These are phyloP conservation scores for Bryoglossum gracile DNA, from an alignment of 495 filamentous ascomycete species.

Conservation along the genomic window DNA sequence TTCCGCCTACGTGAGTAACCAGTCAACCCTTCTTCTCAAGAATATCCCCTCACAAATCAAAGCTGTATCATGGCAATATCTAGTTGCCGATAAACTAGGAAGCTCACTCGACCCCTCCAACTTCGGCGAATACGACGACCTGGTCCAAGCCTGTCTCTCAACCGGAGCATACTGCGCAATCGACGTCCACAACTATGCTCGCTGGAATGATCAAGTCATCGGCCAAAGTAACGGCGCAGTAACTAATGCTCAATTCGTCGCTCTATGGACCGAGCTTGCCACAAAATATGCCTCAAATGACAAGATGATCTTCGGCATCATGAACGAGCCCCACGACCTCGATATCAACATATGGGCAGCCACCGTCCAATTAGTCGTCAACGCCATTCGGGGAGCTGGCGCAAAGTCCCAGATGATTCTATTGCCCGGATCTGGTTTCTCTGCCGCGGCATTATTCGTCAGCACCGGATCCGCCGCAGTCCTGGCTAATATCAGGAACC, in stretches of 20 bases:
- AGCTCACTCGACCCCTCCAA: slow-evolving; percentile 38
- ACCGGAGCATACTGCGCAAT: slow-evolving; percentile 50
- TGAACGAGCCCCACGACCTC: not conserved
- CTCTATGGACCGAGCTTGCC: slow-evolving; percentile 49
- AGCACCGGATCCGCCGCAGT: not conserved
- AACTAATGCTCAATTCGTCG: slow-evolving; percentile 43
- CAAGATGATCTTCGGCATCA: not conserved
- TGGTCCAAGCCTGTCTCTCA: slow-evolving; percentile 49
- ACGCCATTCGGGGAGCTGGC: not conserved
- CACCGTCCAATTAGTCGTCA: not conserved
- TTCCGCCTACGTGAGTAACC: slow-evolving; percentile 45
- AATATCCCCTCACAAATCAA: too few relatives aligned
- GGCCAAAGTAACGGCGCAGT: slow-evolving; percentile 40
- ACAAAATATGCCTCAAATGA: slow-evolving; percentile 22
- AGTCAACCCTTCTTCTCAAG: too few relatives aligned
- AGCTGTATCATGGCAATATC: slow-evolving; percentile 43
- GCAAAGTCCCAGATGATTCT: not conserved
- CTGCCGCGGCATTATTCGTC: not conserved
- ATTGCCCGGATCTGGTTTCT: not conserved
- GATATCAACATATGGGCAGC: not conserved
- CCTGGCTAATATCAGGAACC: not conserved
- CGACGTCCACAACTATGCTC: slow-evolving; percentile 39
- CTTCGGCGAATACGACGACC: slow-evolving; percentile 41
- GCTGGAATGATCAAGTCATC: slow-evolving; percentile 50
- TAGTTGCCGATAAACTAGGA: slow-evolving; percentile 40